Percentiles rank a stretch among this genome's conserved stretches.
Evolutionary conservation across 495 filamentous ascomycete genomes (phyloP).

Genomic region (Entonaema liquescens): DNA sequence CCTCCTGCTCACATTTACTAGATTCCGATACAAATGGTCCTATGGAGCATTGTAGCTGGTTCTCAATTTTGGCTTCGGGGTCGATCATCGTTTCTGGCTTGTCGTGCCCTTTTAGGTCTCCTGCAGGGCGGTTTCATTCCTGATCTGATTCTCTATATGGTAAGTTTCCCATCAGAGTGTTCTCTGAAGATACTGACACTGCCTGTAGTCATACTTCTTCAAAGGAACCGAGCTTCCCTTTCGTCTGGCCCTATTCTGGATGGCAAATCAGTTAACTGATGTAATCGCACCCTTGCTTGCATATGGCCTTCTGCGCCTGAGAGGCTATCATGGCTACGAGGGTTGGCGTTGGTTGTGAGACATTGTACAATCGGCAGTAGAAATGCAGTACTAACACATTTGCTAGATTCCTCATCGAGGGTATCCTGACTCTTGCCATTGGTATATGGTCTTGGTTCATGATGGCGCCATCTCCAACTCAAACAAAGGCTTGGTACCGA

Average conservation of each 20-base stretch:
- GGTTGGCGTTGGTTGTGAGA: conserved; percentile 7
- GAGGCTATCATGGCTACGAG: conserved; percentile 5
- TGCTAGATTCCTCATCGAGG: conserved; percentile 4
- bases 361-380: not conserved
- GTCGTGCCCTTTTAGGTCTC: not conserved
- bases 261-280: conserved; percentile 5
- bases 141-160: conserved; percentile 3
- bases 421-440: conserved; percentile 52
- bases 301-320: not conserved
- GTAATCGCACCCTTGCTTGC: conserved; percentile 2
- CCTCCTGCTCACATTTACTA: not conserved
- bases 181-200: too few relatives aligned
- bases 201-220: conserved; percentile 3
- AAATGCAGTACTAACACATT: not conserved
- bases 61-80: conserved; percentile 9
- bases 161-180: not conserved
- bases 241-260: conserved; percentile 8
- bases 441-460: conserved; percentile 61
- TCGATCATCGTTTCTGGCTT: not conserved
- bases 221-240: conserved; percentile 1
- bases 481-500: conserved; percentile 64
- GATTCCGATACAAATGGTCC: conserved; percentile 1
- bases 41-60: conserved; percentile 11
- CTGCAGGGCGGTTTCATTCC: conserved; percentile 4
- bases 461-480: conserved; percentile 59